Evolutionary conservation across 306 rosid species (phyloP).

Genomic region (Coriaria nepalensis): DNA sequence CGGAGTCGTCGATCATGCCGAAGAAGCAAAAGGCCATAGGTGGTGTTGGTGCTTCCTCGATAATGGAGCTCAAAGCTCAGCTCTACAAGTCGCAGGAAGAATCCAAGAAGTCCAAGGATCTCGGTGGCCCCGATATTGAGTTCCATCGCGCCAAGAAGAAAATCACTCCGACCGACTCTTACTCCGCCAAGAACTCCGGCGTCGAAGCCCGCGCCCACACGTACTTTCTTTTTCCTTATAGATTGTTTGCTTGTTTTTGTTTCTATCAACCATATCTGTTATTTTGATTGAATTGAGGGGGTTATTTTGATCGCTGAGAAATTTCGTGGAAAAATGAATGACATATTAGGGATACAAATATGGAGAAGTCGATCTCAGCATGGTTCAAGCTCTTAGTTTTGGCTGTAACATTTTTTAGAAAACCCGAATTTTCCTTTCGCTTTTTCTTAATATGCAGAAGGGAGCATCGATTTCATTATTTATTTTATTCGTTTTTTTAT

Average conservation of each 20-base stretch:
- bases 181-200: slow-evolving; percentile 61
- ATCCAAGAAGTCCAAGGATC: slow-evolving; percentile 55
- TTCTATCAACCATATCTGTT: not conserved
- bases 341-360: too few species aligned
- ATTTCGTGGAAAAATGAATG: not conserved
- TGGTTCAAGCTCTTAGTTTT: too few species aligned
- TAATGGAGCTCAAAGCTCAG: slow-evolving; percentile 81
- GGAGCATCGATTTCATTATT: too few species aligned
- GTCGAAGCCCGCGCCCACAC: slow-evolving; percentile 74
- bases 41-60: slow-evolving; percentile 86
- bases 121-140: slow-evolving; percentile 41
- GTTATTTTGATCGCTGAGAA: not conserved
- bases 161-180: slow-evolving; percentile 29
- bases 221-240: slow-evolving; percentile 14
- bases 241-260: not conserved
- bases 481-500: too few species aligned
- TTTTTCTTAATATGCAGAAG: too few species aligned
- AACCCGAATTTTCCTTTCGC: too few species aligned
- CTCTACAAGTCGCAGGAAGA: slow-evolving; percentile 84
- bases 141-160: slow-evolving; percentile 67
- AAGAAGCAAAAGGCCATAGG: slow-evolving; percentile 74
- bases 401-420: too few species aligned
- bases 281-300: not conserved
- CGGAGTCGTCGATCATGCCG: slow-evolving; percentile 93
- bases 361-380: too few species aligned